Conservation (phyloP, 495 filamentous ascomycete genomes). For the Talaromyces liani region DNA sequence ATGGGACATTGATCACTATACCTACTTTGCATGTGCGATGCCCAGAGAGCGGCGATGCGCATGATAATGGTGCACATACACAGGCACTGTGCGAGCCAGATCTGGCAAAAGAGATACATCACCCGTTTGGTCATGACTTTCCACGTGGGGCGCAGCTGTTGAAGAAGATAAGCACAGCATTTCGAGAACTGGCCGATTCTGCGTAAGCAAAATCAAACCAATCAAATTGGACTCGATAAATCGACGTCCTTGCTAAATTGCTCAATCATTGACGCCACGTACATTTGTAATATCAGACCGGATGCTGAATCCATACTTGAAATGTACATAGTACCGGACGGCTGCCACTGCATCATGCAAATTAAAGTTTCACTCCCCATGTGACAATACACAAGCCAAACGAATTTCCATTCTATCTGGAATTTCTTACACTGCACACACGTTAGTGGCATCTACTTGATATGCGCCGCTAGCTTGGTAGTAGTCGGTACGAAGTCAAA, state of each 20-base stretch:
- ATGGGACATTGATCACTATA: constrained; percentile 6
- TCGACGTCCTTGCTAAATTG: background rate
- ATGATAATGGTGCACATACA: constrained; percentile 5
- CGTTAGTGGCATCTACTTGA: background rate
- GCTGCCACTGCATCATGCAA: background rate
- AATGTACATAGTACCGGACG: background rate
- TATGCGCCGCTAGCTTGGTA: background rate
- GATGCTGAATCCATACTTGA: background rate
- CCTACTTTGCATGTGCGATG: constrained; percentile 6
- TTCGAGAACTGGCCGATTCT: constrained; percentile 4
- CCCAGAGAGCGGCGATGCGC: background rate
- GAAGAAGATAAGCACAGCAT: background rate
- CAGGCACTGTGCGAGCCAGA: background rate
- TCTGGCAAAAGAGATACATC: background rate
- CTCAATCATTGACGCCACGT: background rate
- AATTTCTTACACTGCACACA: background rate
- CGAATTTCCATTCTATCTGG: background rate
- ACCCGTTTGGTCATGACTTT: constrained; percentile 6
- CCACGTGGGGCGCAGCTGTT: constrained; percentile 1
- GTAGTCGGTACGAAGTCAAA: too few species aligned
- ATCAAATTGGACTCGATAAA: background rate
- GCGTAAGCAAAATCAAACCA: background rate
- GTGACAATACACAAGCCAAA: background rate
- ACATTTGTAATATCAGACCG: background rate
- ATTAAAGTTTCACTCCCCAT: background rate